Base-by-base conservation (phyloP, 1,284 basidiomycete genomes). In the Polyporus tsugae region DNA sequence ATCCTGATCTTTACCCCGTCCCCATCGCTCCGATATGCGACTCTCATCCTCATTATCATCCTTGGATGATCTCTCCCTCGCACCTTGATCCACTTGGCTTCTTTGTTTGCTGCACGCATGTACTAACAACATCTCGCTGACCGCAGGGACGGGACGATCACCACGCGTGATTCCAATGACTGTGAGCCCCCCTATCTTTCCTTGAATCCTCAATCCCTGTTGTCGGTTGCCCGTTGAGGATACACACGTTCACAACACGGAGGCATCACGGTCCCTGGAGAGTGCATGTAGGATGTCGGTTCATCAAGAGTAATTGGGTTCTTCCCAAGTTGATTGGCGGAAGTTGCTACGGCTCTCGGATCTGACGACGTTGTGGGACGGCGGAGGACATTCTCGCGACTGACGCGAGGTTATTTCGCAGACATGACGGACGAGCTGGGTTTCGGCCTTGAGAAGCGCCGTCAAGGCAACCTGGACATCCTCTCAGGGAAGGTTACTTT, bases 141-240 rank as follows among this genome's bases (percentile, higher is more conserved):
- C 33, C 36, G 33, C 78, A 94, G 91, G 95, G 95, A 96, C 82
- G 95, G 95, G 75, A 97, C 95, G 29, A 97, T 97, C 81, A 97
- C 95, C 7, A 95, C 89, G 60, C 88, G 87, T 75, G 95, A 97
- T 80, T 95, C 93, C 25, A 97, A 97, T 81, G 96, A 97, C 77
- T 95, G 93, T 94, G 78, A 73, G 91, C 81, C 52, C 64, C 6
- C 15, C 36, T 49, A 22, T 33, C 4, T 41, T 4, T 11, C 22
- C 57, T 42, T 39, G 25, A n/a, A 38, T 70, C n/a, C 63, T 46
- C 62, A 35, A 29, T 1, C 29, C 29, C 29, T 29, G 29, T 29
- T 29, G 29, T 2, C 29, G 29, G 29, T 1, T 29, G 29, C 29
- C 29, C 29, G 29, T 29, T 29, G 29, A 29, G 29, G 29, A 29